These are phyloP conservation scores for Phylloporus sp. DNA, from an alignment of 768 basidiomycete species.

Conservation along the genomic window DNA sequence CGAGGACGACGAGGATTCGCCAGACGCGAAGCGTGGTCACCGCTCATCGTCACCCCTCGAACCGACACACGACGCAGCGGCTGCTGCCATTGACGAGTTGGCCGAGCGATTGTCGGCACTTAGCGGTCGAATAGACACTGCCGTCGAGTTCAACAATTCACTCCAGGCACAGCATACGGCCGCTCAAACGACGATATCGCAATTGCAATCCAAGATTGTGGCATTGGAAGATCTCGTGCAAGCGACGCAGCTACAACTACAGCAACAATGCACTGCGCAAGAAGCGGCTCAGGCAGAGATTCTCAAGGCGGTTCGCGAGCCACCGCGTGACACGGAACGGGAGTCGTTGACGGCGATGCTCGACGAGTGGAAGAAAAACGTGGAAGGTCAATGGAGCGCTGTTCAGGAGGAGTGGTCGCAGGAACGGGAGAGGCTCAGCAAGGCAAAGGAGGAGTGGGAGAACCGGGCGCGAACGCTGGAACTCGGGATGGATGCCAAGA, in stretches of 20 bases:
- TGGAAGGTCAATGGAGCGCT: constrained; percentile 74
- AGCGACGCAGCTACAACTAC: constrained; percentile 38
- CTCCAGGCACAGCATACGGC: constrained; percentile 74
- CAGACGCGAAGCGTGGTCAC: constrained; percentile 17
- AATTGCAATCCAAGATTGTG: constrained; percentile 63
- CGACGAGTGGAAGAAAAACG: constrained; percentile 67
- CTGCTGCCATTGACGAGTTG: constrained; percentile 49
- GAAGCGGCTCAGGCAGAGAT: constrained; percentile 33
- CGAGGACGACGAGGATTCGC: constrained; percentile 41
- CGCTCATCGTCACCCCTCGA: constrained; percentile 14
- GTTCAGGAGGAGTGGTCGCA: constrained; percentile 79
- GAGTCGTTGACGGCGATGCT: constrained; percentile 52
- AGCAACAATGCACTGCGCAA: constrained; percentile 33
- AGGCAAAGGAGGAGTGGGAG: constrained; percentile 83
- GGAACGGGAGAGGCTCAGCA: constrained; percentile 69
- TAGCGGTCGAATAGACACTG: constrained; percentile 68
- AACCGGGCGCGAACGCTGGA: constrained; percentile 49
- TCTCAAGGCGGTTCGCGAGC: constrained; percentile 32
- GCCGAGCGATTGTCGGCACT: constrained; percentile 57
- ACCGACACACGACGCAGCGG: constrained; percentile 22
- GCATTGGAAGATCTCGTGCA: constrained; percentile 66
- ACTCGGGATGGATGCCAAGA: constrained; percentile 45
- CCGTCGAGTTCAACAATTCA: constrained; percentile 64
- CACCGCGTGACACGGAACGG: constrained; percentile 35
- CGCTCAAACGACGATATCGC: constrained; percentile 69